Conservation (phyloP, 257 asterid genomes). For the Solanum okadae region DNA sequence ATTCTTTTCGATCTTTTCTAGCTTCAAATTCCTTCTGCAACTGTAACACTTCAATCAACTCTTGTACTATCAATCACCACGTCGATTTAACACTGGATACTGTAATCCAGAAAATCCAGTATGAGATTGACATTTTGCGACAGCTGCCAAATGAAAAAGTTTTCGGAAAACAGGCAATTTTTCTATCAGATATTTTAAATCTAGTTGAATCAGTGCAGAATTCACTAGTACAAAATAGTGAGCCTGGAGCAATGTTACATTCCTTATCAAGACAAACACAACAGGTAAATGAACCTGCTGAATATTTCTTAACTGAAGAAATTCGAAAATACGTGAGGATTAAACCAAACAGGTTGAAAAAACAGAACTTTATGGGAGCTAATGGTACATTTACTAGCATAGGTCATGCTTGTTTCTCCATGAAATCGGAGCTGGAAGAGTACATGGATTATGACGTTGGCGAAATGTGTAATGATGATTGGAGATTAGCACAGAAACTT, state of each 20-base stretch:
- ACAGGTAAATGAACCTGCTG: constrained; percentile 4
- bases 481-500: constrained; percentile 48
- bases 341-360: constrained; percentile 48
- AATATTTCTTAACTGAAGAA: constrained; percentile 43
- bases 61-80: neutral
- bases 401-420: constrained; percentile 47
- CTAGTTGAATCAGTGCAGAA: constrained; percentile 24
- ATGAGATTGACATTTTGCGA: constrained; percentile 20
- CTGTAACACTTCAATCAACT: neutral
- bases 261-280: neutral
- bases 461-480: constrained; percentile 51
- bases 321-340: constrained; percentile 35
- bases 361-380: constrained; percentile 62
- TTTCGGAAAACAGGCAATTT: constrained; percentile 16
- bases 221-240: neutral
- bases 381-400: constrained; percentile 56
- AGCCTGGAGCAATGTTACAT: neutral
- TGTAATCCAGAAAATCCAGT: constrained; percentile 24
- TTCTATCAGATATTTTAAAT: constrained; percentile 46
- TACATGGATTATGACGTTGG: constrained; percentile 60
- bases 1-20: constrained; percentile 26
- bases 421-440: constrained; percentile 42
- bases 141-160: constrained; percentile 7
- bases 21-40: constrained; percentile 13
- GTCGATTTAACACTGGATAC: constrained; percentile 10